Evolutionary conservation across 1,284 basidiomycete genomes (phyloP).

Genomic region (Pseudozyma sp.): DNA sequence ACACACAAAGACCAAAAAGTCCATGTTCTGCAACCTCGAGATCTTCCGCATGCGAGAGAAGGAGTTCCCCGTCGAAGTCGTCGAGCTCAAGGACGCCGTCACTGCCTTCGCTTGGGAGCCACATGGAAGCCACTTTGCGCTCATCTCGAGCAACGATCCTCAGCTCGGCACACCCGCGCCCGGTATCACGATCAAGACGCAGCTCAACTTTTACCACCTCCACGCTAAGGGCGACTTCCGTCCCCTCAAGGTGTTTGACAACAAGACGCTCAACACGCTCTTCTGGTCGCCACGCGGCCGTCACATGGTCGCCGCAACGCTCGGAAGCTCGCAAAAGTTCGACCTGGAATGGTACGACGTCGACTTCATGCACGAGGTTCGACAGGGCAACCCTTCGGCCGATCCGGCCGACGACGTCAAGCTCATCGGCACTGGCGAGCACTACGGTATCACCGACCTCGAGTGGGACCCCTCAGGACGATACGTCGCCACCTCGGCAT

Average conservation of each 20-base stretch:
- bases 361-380: slow-evolving; percentile 82
- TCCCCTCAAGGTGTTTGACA: slow-evolving; percentile 82
- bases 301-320: slow-evolving; percentile 93
- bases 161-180: slow-evolving; percentile 88
- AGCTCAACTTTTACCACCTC: slow-evolving; percentile 95
- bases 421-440: slow-evolving; percentile 85
- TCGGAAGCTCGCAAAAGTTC: slow-evolving; percentile 93
- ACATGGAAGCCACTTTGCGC: slow-evolving; percentile 92
- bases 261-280: slow-evolving; percentile 92
- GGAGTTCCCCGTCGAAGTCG: slow-evolving; percentile 96
- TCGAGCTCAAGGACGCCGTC: slow-evolving; percentile 96
- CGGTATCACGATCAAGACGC: slow-evolving; percentile 93
- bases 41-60: slow-evolving; percentile 98
- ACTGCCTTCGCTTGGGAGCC: slow-evolving; percentile 99
- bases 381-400: slow-evolving; percentile 74
- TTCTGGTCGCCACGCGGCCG: slow-evolving; percentile 97
- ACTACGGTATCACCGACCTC: slow-evolving; percentile 97
- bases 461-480: slow-evolving; percentile 99
- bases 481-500: slow-evolving; percentile 91
- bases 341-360: slow-evolving; percentile 99
- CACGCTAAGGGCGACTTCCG: slow-evolving; percentile 97
- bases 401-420: slow-evolving; percentile 82
- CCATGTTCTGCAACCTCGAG: slow-evolving; percentile 97
- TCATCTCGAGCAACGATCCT: slow-evolving; percentile 93
- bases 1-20: slow-evolving; percentile 99